Base-by-base conservation (phyloP, 306 rosid genomes). In the Amphicarpaea edgeworthii region DNA sequence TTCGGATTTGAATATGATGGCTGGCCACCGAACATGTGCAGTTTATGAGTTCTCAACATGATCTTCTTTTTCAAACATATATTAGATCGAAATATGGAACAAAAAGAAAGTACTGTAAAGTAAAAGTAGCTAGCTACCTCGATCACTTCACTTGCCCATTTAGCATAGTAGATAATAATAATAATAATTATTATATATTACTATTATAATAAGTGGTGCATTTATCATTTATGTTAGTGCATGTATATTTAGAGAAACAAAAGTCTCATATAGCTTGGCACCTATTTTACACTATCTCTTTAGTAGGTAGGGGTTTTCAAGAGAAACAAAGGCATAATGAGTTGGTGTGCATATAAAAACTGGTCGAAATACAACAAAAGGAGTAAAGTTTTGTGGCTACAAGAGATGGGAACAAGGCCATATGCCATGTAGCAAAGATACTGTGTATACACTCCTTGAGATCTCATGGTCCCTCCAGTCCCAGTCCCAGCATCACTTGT, bases 361-460 rank as follows among this genome's bases (percentile, higher is more conserved):
- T 50, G 14, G 21, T 14, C 30, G 23, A 40, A 58, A 61, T 30
- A 77, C 37, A 75, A 65, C 14, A 50, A 75, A 71, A 77, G 67
- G 72, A 64, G 32, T 38, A 63, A 63, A 68, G 75, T 82, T 86
- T 72, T 84, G 50, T 62, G 81, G 66, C 72, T 51, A 59, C 55
- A 55, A 55, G 69, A 42, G 78, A 70, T 55, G 77, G 86, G 82
- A 83, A 83, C 81, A 81, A 17, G 20, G 60, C 11, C 88, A 84
- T 82, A 77, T 78, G 86, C 49, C 34, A 28, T 68, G 73, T 59
- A 77, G 72, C 77, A 85, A 85, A 80, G 83, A 85, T 83, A 75
- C 53, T 61, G 30, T 17, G 47, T 53, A 72, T 42, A 72, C 41
- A 53, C 70, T 61, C 42, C 67, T 59, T 51, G 47, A 71, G 79